Percentiles rank a stretch among this genome's conserved stretches.
phyloP scores from a whole-genome alignment of 2,329 filamentous ascomycete species.

The Aphanocladium album region DNA sequence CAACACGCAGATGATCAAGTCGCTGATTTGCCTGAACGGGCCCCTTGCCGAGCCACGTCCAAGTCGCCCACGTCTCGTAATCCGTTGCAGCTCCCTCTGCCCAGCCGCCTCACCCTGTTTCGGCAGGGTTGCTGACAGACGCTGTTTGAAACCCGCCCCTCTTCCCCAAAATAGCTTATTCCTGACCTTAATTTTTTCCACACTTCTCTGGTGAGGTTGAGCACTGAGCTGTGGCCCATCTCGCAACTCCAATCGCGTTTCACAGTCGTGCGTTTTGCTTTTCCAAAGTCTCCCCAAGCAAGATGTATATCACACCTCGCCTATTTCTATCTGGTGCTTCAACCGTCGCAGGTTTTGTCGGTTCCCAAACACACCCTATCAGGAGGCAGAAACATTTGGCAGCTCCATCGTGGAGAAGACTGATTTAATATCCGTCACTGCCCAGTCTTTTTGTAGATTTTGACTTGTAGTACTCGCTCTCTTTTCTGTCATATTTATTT shows the following conservation, averaged over 20 bases:
- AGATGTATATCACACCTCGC: no score
- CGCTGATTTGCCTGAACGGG: neutral
- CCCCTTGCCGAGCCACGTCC: neutral
- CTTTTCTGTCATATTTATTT: no score
- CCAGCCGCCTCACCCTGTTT: neutral
- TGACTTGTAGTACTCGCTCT: neutral
- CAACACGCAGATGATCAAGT: neutral
- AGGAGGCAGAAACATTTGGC: no score
- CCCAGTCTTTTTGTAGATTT: neutral
- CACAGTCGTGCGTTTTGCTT: neutral
- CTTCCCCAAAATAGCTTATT: neutral
- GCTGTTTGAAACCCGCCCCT: neutral
- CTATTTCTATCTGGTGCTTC: neutral
- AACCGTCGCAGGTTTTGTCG: neutral
- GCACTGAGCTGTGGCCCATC: no score
- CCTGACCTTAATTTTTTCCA: neutral
- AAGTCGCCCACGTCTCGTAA: neutral
- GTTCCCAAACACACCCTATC: neutral
- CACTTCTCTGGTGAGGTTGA: neutral
- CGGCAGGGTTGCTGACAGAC: neutral
- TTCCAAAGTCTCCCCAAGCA: neutral
- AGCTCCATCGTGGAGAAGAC: no score
- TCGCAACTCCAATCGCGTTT: no score
- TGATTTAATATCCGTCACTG: neutral
- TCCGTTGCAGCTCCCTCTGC: neutral